Conservation (phyloP, 208 protist genomes). For the Entamoeba histolytica region DNA sequence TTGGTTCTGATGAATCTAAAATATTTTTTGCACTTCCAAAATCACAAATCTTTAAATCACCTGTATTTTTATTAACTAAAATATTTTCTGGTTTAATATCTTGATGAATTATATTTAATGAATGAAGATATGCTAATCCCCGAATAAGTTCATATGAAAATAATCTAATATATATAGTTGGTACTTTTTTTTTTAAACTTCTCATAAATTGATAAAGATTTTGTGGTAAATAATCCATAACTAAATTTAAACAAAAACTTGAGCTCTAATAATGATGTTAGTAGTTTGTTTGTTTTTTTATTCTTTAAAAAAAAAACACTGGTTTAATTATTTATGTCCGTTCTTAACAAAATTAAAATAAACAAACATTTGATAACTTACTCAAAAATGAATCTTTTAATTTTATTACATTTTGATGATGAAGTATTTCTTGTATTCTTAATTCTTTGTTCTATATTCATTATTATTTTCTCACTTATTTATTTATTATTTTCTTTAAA, state of each 20-base stretch:
- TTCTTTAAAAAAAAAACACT: neutral
- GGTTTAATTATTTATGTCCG: neutral
- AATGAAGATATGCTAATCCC: conserved; percentile 82
- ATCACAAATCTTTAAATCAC: conserved; percentile 77
- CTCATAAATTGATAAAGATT: conserved; percentile 69
- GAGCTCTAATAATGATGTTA: neutral
- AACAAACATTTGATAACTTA: neutral
- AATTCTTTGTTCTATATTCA: conserved; percentile 72
- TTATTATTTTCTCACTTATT: too few species aligned
- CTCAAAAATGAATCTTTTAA: conserved; percentile 73
- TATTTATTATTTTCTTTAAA: too few species aligned
- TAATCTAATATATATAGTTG: conserved; percentile 31
- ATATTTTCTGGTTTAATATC: conserved; percentile 35
- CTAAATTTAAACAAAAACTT: conserved; percentile 85
- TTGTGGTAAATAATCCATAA: conserved; percentile 87
- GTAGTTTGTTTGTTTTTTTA: neutral
- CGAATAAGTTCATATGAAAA: conserved; percentile 81
- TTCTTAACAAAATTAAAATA: neutral
- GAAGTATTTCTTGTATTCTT: conserved; percentile 66
- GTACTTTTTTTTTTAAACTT: neutral
- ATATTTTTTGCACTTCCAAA: conserved; percentile 51
- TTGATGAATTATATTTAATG: conserved; percentile 55
- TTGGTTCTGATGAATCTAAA: neutral
- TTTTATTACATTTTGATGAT: conserved; percentile 64
- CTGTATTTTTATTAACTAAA: conserved; percentile 52